These are phyloP conservation scores for Baeospora myosura DNA, from an alignment of 1,284 basidiomycete genomes.

Conservation along the genomic window DNA sequence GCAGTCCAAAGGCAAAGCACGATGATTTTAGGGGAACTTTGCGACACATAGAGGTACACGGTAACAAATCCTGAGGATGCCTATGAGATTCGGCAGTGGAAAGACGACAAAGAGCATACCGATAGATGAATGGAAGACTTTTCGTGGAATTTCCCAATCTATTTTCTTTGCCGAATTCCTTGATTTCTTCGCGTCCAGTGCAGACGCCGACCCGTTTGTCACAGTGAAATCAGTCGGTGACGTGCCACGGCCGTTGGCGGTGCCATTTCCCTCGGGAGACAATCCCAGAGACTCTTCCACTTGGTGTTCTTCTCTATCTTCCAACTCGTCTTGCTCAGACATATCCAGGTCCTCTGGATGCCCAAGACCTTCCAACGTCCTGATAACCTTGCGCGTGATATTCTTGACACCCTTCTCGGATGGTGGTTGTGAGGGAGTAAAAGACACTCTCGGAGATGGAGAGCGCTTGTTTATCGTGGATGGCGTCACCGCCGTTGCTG, in stretches of 20 bases:
- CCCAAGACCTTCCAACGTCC: conserved; percentile 34
- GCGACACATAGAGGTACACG: conserved; percentile 64
- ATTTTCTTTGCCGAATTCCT: conserved; percentile 24
- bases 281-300: conserved; percentile 5
- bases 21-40: conserved; percentile 51
- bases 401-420: conserved; percentile 30
- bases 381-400: conserved; percentile 39
- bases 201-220: too few relatives aligned
- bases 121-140: conserved; percentile 85
- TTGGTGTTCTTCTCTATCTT: background rate
- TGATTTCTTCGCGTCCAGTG: too few relatives aligned
- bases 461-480: conserved; percentile 18
- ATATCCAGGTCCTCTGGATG: conserved; percentile 23
- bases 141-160: conserved; percentile 86
- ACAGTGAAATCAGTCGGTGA: too few relatives aligned
- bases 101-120: conserved; percentile 41
- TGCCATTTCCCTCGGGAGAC: conserved; percentile 3
- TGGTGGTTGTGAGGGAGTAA: conserved; percentile 23
- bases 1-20: conserved; percentile 60
- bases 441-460: conserved; percentile 30
- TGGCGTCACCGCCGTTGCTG: too few relatives aligned
- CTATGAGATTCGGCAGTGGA: conserved; percentile 6
- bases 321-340: conserved; percentile 17
- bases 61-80: conserved; percentile 70
- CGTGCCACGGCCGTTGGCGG: background rate